Evolutionary conservation across 805 yeast genomes (phyloP).

Genomic region (Saccharomycopsis schoenii): DNA sequence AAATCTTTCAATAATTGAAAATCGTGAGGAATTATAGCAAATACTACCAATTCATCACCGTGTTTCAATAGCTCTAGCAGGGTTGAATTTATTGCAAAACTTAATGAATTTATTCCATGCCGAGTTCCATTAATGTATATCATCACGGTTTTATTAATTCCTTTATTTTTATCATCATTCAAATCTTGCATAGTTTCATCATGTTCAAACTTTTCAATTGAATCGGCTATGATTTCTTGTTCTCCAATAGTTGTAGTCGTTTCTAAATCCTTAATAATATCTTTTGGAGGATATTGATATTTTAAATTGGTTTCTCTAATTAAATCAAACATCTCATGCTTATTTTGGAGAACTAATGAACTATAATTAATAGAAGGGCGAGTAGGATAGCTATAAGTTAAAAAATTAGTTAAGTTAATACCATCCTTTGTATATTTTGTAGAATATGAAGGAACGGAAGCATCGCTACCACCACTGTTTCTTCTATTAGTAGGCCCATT

Average conservation of each 20-base stretch:
- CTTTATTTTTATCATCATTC: neutral
- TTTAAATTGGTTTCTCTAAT: neutral
- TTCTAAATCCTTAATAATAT: neutral
- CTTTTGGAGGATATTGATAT: constrained; percentile 6
- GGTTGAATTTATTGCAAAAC: constrained; percentile 41
- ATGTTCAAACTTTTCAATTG: neutral
- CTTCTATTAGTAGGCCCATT: neutral
- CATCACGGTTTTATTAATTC: constrained; percentile 31
- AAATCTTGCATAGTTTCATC: neutral
- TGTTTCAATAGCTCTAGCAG: constrained; percentile 33
- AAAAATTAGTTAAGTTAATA: constrained; percentile 15
- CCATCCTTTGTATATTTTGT: constrained; percentile 18
- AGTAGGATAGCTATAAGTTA: constrained; percentile 12
- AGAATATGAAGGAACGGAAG: neutral
- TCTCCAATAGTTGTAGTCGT: neutral
- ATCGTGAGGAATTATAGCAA: constrained; percentile 37
- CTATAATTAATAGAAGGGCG: constrained; percentile 16
- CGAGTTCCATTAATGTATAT: constrained; percentile 60
- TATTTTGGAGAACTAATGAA: constrained; percentile 14
- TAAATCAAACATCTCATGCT: constrained; percentile 10
- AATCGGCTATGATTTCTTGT: neutral
- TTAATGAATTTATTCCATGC: constrained; percentile 76
- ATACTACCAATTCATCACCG: constrained; percentile 59
- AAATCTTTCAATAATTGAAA: neutral
- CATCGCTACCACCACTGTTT: neutral